Percentiles rank a stretch among this genome's conserved stretches.
Conservation (phyloP, 2,329 filamentous ascomycete genomes). For the Sclerotinia minor region DNA sequence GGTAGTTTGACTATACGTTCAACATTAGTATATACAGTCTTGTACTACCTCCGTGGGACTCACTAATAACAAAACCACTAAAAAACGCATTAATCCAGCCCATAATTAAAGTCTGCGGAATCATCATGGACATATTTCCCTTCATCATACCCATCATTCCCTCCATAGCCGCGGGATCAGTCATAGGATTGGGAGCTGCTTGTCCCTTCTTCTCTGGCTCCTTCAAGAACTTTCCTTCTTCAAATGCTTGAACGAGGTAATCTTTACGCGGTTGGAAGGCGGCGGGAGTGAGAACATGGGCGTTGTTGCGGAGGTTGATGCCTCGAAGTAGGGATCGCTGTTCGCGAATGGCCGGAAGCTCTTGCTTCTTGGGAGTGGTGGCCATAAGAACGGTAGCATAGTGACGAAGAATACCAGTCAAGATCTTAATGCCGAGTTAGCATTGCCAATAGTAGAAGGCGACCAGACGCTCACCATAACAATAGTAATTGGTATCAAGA, state of each 20-base stretch:
- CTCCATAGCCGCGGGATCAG: slow-evolving; percentile 94
- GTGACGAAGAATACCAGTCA: slow-evolving; percentile 94
- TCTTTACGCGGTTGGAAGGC: slow-evolving; percentile 81
- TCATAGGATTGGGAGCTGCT: slow-evolving; percentile 89
- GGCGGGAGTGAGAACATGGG: slow-evolving; percentile 72
- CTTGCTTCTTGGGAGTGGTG: slow-evolving; percentile 51
- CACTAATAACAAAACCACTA: slow-evolving; percentile 95
- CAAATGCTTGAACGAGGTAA: slow-evolving; percentile 77
- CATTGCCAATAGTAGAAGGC: not conserved
- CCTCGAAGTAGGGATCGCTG: slow-evolving; percentile 82
- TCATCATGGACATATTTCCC: slow-evolving; percentile 99
- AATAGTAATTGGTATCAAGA: slow-evolving; percentile 92
- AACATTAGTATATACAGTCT: slow-evolving; percentile 24
- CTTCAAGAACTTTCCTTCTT: slow-evolving; percentile 85
- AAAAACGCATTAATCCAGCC: slow-evolving; percentile 99
- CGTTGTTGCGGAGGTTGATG: slow-evolving; percentile 80
- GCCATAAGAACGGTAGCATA: slow-evolving; percentile 82
- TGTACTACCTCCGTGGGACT: slow-evolving; percentile 40
- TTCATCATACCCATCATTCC: slow-evolving; percentile 99
- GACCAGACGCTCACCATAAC: slow-evolving; percentile 70
- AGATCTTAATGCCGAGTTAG: slow-evolving; percentile 54
- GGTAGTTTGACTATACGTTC: slow-evolving; percentile 77
- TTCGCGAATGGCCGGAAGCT: slow-evolving; percentile 76
- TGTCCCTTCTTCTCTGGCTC: slow-evolving; percentile 84
- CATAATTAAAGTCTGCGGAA: slow-evolving; percentile 98